Conservation (phyloP, 2,329 filamentous ascomycete genomes). For the Gyromitra esculenta region DNA sequence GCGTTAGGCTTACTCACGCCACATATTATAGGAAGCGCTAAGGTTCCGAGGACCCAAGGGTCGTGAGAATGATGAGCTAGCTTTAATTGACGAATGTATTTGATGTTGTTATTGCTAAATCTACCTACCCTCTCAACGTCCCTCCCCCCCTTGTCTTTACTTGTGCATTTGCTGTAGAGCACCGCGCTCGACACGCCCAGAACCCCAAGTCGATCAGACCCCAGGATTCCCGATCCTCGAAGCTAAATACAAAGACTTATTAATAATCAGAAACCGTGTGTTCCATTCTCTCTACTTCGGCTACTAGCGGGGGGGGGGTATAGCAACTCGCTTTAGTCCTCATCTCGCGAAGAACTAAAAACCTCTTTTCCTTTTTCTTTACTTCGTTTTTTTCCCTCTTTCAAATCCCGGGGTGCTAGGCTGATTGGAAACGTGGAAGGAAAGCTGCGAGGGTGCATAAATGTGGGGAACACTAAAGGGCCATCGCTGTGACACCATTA, state of each 20-base stretch:
- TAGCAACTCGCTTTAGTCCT: no score
- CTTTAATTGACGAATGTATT: no score
- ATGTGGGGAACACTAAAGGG: constrained; percentile 13
- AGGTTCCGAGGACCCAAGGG: no score
- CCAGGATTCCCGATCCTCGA: not conserved
- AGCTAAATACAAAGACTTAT: not conserved
- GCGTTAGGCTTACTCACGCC: no score
- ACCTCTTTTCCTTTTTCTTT: no score
- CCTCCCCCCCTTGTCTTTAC: no score
- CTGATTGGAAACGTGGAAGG: constrained; percentile 10
- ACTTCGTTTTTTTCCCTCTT: not conserved
- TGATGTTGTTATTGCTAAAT: no score
- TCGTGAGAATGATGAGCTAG: no score
- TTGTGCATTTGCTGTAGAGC: not conserved
- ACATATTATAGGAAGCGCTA: no score
- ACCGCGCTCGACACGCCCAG: not conserved
- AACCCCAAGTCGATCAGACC: not conserved
- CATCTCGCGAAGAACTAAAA: not conserved
- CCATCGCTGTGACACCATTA: not conserved
- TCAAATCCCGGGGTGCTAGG: not conserved
- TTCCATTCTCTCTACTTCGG: not conserved
- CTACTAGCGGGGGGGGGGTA: no score
- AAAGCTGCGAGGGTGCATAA: not conserved
- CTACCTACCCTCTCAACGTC: no score
- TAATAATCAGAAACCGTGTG: constrained; percentile 13